Conservation (phyloP, 805 yeast genomes). For the Metschnikowia sp. region DNA sequence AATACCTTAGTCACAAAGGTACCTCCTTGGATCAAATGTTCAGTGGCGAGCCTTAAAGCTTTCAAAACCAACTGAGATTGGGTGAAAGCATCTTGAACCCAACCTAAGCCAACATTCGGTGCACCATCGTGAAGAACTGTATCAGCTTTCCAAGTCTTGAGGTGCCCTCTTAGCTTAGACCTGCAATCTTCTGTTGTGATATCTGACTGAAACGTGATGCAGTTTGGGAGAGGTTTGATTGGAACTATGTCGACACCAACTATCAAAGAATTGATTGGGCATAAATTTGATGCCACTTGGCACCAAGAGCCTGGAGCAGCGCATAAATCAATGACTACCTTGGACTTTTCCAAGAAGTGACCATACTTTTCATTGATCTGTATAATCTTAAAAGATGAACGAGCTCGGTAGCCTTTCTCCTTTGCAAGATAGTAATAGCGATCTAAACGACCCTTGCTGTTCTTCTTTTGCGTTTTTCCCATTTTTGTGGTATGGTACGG, state of each 20-base stretch:
- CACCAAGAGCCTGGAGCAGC: constrained; percentile 99
- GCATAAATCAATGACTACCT: constrained; percentile 95
- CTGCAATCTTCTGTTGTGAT: constrained; percentile 98
- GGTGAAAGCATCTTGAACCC: constrained; percentile 99
- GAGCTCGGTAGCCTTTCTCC: constrained; percentile 98
- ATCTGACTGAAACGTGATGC: constrained; percentile 92
- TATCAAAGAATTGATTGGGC: constrained; percentile 90
- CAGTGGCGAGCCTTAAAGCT: constrained; percentile 91
- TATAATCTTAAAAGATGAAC: constrained; percentile 91
- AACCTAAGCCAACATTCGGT: constrained; percentile 98
- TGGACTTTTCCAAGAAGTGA: constrained; percentile 88
- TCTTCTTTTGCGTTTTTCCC: constrained; percentile 93
- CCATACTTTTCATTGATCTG: constrained; percentile 97
- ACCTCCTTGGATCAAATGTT: constrained; percentile 87
- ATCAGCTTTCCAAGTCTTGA: constrained; percentile 99
- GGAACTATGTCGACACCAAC: constrained; percentile 99
- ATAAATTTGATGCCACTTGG: constrained; percentile 91
- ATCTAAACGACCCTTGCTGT: constrained; percentile 98
- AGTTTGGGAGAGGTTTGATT: constrained; percentile 92
- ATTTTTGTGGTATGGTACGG: constrained; percentile 29
- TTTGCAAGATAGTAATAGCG: constrained; percentile 94
- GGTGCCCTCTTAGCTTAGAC: constrained; percentile 87
- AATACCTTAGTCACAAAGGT: constrained; percentile 94
- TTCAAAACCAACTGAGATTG: constrained; percentile 95
- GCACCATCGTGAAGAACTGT: constrained; percentile 99